These are phyloP conservation scores for Paramecium caudatum DNA, from an alignment of 73 alveolate genomes.

Conservation along the genomic window DNA sequence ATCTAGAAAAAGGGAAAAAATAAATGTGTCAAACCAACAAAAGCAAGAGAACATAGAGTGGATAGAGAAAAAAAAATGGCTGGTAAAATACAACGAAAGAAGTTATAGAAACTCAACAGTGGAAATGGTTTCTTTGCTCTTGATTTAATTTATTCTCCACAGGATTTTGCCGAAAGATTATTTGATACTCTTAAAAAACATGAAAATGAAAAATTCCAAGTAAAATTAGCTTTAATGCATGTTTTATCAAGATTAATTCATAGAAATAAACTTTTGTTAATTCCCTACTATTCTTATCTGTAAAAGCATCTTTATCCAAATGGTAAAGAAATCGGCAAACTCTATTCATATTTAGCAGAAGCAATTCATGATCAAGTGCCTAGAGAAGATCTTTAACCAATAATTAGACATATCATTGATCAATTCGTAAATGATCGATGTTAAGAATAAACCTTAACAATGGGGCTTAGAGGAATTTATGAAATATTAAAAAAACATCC, in stretches of 20 bases:
- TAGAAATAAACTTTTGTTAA: conserved; percentile 61
- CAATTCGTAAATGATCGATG: conserved; percentile 72
- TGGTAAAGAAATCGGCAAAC: conserved; percentile 62
- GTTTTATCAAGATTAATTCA: conserved; percentile 68
- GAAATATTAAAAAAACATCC: conserved; percentile 65
- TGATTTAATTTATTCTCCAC: conserved; percentile 70
- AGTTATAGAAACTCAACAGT: conserved; percentile 11
- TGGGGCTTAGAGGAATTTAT: conserved; percentile 69
- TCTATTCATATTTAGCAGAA: conserved; percentile 75
- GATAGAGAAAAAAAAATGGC: conserved; percentile 34
- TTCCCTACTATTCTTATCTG: conserved; percentile 61
- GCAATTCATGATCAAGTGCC: conserved; percentile 68
- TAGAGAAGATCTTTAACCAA: conserved; percentile 64
- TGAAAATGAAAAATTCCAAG: conserved; percentile 63
- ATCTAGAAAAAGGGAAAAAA: conserved; percentile 80
- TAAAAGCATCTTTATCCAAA: conserved; percentile 72
- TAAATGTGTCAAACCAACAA: conserved; percentile 61
- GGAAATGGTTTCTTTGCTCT: conserved; percentile 61
- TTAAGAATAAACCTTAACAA: conserved; percentile 65
- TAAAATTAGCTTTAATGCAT: conserved; percentile 74
- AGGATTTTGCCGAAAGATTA: conserved; percentile 73
- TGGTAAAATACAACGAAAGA: conserved; percentile 46
- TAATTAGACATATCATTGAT: conserved; percentile 65
- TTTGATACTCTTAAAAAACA: conserved; percentile 65
- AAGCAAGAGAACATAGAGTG: conserved; percentile 69